phyloP scores from a whole-genome alignment of 352 stramenopile species.

The Proteromonas lacertae region DNA sequence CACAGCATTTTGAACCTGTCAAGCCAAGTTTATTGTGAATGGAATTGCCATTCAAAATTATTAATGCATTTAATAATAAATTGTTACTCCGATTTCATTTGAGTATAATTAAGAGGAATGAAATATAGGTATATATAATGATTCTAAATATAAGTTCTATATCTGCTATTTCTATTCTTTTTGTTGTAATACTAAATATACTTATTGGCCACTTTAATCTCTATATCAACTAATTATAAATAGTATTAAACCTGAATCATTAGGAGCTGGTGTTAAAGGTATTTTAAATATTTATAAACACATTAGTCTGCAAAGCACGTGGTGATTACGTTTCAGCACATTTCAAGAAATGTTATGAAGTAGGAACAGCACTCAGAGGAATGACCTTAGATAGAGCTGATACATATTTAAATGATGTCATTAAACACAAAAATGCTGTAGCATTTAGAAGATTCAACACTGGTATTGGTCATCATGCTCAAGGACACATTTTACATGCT shows the following conservation, averaged over 20 bases:
- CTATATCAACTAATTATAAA: too few relatives aligned
- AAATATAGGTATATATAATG: too few relatives aligned
- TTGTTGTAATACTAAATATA: too few relatives aligned
- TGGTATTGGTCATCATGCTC: conserved; percentile 78
- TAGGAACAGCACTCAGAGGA: conserved; percentile 83
- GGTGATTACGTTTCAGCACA: conserved; percentile 85
- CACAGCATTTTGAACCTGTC: too few relatives aligned
- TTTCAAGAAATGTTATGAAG: conserved; percentile 98
- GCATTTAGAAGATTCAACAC: conserved; percentile 94
- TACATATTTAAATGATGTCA: conserved; percentile 70
- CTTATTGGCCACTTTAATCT: too few relatives aligned
- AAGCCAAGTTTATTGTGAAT: too few relatives aligned
- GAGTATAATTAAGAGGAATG: too few relatives aligned
- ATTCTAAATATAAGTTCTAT: too few relatives aligned
- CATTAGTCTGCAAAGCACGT: conserved; percentile 53
- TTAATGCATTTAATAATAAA: too few relatives aligned
- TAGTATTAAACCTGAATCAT: conserved; percentile 10
- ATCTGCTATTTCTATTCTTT: too few relatives aligned
- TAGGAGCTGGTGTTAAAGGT: conserved; percentile 14
- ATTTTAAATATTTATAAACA: conserved; percentile 17
- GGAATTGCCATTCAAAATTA: too few relatives aligned
- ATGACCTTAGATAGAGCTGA: conserved; percentile 74
- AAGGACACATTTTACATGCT: conserved; percentile 67
- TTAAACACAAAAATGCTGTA: conserved; percentile 84
- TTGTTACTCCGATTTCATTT: too few relatives aligned